Evolutionary conservation across 495 filamentous ascomycete genomes (phyloP).

Genomic region (Aspergillus heteromorphus): DNA sequence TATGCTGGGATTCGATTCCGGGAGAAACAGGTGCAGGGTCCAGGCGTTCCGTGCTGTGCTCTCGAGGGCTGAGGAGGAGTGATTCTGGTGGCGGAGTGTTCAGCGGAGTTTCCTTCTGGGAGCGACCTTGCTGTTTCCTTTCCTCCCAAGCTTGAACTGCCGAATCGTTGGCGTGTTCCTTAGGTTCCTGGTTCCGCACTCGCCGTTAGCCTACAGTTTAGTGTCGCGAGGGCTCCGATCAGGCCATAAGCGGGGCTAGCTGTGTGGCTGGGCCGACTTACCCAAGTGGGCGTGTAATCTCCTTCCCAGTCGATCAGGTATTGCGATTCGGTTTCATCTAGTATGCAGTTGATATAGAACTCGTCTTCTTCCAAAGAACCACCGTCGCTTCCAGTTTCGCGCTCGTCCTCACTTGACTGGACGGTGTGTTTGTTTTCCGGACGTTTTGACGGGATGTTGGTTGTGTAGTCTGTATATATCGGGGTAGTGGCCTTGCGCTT

Average conservation of each 20-base stretch:
- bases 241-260: neutral
- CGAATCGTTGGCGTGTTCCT: conserved; percentile 30
- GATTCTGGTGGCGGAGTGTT: conserved; percentile 2
- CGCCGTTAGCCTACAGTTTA: neutral
- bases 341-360: conserved; percentile 34
- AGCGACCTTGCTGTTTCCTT: conserved; percentile 12
- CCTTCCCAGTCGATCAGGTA: conserved; percentile 43
- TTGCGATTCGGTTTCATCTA: conserved; percentile 32
- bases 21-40: neutral
- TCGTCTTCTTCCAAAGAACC: conserved; percentile 20
- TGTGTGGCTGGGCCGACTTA: conserved; percentile 18
- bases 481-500: conserved; percentile 16
- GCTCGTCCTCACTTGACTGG: conserved; percentile 14
- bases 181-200: conserved; percentile 30
- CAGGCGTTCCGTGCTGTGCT: neutral
- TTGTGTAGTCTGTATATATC: conserved; percentile 8
- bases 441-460: conserved; percentile 5
- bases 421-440: conserved; percentile 6
- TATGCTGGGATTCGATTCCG: neutral
- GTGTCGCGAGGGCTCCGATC: neutral
- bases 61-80: neutral
- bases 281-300: conserved; percentile 36
- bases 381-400: conserved; percentile 6
- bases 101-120: neutral
- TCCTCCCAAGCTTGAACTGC: conserved; percentile 32